Percentiles rank a stretch among this genome's conserved stretches.
These are phyloP conservation scores for Auxenochlorella pyrenoidosa DNA, from an alignment of 139 green algal species.

Conservation along the genomic window DNA sequence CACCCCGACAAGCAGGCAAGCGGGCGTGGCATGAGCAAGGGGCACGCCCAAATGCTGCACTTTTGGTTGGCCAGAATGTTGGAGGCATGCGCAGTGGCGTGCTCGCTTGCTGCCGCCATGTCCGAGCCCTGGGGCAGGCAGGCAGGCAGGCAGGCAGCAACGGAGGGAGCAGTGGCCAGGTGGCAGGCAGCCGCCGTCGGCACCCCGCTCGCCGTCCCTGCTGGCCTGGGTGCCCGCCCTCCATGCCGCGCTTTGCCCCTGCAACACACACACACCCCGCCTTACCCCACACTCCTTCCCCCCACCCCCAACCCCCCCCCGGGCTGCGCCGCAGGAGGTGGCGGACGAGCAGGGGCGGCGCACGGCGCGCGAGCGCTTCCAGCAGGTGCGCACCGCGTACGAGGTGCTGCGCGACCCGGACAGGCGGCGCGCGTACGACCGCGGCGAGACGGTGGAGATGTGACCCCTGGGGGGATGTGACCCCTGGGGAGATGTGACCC, in stretches of 20 bases:
- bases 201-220: background rate
- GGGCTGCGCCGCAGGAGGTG: background rate
- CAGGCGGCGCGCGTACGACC: conserved; percentile 70
- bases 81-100: no score
- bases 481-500: no score
- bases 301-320: background rate
- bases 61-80: background rate
- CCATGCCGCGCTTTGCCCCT: no score
- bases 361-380: conserved; percentile 63
- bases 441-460: conserved; percentile 12
- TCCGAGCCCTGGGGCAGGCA: no score
- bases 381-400: conserved; percentile 69
- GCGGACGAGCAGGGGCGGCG: conserved; percentile 21
- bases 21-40: background rate
- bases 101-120: no score
- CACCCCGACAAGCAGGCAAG: conserved; percentile 75
- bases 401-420: conserved; percentile 70
- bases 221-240: no score
- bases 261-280: no score
- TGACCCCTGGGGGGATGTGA: background rate
- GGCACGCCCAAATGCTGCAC: background rate
- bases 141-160: no score
- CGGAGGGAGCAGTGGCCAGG: background rate
- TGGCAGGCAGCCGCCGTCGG: background rate
- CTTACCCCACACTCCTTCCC: no score